phyloP scores from a whole-genome alignment of 164 flowering plant species.

The Sextonia rubra region DNA sequence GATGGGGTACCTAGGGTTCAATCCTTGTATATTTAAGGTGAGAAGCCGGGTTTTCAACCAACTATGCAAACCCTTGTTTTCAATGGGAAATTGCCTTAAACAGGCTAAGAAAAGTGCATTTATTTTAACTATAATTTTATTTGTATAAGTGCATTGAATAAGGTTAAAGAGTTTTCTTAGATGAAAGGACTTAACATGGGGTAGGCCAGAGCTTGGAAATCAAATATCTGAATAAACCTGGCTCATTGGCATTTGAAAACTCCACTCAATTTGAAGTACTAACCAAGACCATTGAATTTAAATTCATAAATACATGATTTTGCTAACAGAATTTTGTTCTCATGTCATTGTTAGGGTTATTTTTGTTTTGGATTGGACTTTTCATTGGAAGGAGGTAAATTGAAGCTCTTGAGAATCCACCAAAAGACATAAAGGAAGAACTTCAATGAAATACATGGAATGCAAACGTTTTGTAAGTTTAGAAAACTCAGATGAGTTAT shows the following conservation, averaged over 20 bases:
- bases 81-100: too few relatives aligned
- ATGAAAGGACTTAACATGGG: not conserved
- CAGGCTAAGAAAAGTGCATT: too few relatives aligned
- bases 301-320: not conserved
- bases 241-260: not conserved
- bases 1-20: too few relatives aligned
- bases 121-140: too few relatives aligned
- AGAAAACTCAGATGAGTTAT: too few relatives aligned
- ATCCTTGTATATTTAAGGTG: too few relatives aligned
- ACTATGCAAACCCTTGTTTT: too few relatives aligned
- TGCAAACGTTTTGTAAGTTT: not conserved
- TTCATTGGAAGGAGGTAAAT: not conserved
- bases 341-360: not conserved
- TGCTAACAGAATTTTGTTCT: too few relatives aligned
- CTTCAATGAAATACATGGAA: not conserved
- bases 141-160: too few relatives aligned
- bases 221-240: not conserved
- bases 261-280: not conserved
- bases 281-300: not conserved
- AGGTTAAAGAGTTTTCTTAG: not conserved
- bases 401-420: not conserved
- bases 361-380: not conserved
- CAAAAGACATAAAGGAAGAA: too few relatives aligned
- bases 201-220: not conserved
- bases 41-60: too few relatives aligned